These are phyloP conservation scores for Rhodotorula sp. DNA, from an alignment of 1,284 basidiomycete genomes.

Conservation along the genomic window DNA sequence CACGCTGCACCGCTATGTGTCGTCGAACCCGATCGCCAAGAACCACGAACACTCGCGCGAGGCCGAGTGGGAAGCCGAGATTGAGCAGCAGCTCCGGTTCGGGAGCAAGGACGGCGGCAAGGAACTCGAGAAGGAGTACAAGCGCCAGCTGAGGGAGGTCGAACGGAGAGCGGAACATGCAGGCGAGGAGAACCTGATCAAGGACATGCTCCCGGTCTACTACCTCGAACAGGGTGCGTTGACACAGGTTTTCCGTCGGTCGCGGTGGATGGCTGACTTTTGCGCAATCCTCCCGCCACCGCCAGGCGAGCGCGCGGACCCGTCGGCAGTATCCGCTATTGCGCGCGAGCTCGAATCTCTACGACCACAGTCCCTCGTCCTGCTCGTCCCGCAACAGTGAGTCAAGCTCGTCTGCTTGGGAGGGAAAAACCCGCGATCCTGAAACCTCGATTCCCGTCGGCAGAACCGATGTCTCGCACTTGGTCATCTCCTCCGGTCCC, in stretches of 20 bases:
- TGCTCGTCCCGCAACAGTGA: conserved; percentile 11
- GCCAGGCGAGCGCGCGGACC: neutral
- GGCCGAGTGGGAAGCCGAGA: conserved; percentile 26
- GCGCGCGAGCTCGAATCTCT: conserved; percentile 23
- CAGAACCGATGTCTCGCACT: conserved; percentile 9
- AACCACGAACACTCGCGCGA: conserved; percentile 24
- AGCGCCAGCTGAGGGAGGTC: conserved; percentile 23
- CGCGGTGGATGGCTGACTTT: neutral
- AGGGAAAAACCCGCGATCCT: too few relatives aligned
- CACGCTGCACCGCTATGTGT: conserved; percentile 24
- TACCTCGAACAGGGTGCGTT: conserved; percentile 28
- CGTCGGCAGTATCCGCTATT: neutral
- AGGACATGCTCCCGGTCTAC: conserved; percentile 27
- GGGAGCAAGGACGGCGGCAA: conserved; percentile 30
- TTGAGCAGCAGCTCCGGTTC: conserved; percentile 32
- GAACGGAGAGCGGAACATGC: conserved; percentile 25
- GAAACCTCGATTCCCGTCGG: too few relatives aligned
- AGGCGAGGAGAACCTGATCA: conserved; percentile 27
- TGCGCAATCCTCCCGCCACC: neutral
- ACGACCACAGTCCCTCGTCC: conserved; percentile 17
- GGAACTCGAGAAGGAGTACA: conserved; percentile 35
- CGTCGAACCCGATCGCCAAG: conserved; percentile 5
- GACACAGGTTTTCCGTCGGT: neutral
- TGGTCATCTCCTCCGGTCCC: conserved; percentile 17
- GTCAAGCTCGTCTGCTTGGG: too few relatives aligned